Conservation (phyloP, 2,329 filamentous ascomycete species). For the Cladophialophora chaetospira region DNA sequence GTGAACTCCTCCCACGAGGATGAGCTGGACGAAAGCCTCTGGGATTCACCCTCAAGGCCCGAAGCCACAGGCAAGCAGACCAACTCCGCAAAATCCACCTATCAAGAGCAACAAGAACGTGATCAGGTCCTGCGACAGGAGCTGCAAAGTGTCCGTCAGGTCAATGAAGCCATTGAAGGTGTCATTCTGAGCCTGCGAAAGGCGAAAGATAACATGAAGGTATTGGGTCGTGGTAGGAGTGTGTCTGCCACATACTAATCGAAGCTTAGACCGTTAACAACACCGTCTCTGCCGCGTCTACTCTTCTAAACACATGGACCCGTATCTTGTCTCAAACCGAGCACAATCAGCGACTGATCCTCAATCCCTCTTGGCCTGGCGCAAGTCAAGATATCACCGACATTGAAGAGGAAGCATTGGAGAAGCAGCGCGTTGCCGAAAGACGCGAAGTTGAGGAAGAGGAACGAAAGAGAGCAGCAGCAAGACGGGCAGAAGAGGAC, state of each 20-base stretch:
- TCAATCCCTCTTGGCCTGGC: conserved; percentile 87
- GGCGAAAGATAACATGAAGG: conserved; percentile 54
- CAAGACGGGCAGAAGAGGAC: conserved; percentile 54
- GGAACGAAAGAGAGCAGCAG: conserved; percentile 70
- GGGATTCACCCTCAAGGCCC: conserved; percentile 20
- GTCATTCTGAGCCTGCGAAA: conserved; percentile 49
- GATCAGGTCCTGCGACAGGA: conserved; percentile 76
- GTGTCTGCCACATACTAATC: not conserved
- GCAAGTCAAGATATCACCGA: conserved; percentile 84
- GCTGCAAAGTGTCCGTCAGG: conserved; percentile 76
- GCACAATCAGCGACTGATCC: conserved; percentile 89
- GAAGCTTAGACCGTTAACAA: conserved; percentile 70
- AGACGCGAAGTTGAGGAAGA: conserved; percentile 77
- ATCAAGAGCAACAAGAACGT: conserved; percentile 56
- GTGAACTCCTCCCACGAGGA: conserved; percentile 2
- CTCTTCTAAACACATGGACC: conserved; percentile 91
- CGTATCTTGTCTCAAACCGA: conserved; percentile 95
- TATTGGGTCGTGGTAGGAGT: conserved; percentile 34
- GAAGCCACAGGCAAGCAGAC: conserved; percentile 12
- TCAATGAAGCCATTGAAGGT: conserved; percentile 82
- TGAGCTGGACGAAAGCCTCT: conserved; percentile 15
- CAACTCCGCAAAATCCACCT: conserved; percentile 10
- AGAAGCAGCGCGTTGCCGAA: conserved; percentile 75
- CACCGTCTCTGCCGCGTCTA: conserved; percentile 84
- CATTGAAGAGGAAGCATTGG: conserved; percentile 74